These are phyloP conservation scores for Rubia yunnanensis DNA, from an alignment of 257 asterid genomes.

Conservation along the genomic window DNA sequence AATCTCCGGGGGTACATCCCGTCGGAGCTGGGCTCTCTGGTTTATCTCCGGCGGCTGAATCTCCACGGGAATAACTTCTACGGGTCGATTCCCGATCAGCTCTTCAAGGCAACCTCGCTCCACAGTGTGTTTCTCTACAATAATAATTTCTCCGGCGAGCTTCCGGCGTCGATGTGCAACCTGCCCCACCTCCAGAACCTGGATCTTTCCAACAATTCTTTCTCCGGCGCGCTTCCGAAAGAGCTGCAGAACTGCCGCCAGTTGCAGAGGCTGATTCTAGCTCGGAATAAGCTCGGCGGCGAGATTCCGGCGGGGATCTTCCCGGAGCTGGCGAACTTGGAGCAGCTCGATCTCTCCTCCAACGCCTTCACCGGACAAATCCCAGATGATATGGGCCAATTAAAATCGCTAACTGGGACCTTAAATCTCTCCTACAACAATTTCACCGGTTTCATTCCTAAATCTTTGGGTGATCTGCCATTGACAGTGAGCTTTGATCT, in stretches of 20 bases:
- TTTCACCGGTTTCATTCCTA: conserved; percentile 62
- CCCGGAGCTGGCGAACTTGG: conserved; percentile 69
- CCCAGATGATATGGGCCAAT: conserved; percentile 74
- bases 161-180: conserved; percentile 63
- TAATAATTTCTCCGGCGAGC: conserved; percentile 68
- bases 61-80: conserved; percentile 67
- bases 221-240: conserved; percentile 59
- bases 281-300: conserved; percentile 56
- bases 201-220: conserved; percentile 63
- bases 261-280: conserved; percentile 60
- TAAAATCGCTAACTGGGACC: conserved; percentile 74
- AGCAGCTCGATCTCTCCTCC: conserved; percentile 69
- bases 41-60: conserved; percentile 79
- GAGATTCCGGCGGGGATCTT: conserved; percentile 60
- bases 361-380: conserved; percentile 60
- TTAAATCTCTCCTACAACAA: conserved; percentile 73
- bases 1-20: conserved; percentile 80
- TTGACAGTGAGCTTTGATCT: conserved; percentile 87
- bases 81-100: conserved; percentile 76
- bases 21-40: conserved; percentile 73
- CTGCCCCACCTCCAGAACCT: conserved; percentile 74
- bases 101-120: conserved; percentile 77
- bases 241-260: conserved; percentile 68
- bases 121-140: conserved; percentile 77
- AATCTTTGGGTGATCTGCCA: conserved; percentile 62